Percentiles rank a stretch among this genome's conserved stretches.
phyloP scores from a whole-genome alignment of 768 basidiomycete species.

The Phylloporus rhodoxanthus region DNA sequence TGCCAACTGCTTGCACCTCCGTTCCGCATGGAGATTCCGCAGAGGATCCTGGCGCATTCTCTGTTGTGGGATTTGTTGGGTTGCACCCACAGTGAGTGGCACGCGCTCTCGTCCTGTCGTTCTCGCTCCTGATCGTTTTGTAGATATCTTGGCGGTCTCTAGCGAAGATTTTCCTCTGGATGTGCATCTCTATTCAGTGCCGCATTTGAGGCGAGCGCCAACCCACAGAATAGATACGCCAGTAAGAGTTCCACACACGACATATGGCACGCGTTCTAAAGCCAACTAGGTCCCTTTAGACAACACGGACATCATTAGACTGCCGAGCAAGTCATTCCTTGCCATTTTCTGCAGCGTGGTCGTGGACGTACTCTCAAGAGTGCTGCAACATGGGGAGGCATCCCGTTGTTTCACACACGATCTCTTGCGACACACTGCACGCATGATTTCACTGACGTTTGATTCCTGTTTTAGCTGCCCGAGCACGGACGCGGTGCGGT shows the following conservation, averaged over 20 bases:
- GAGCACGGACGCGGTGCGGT: constrained; percentile 30
- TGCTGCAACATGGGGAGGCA: constrained; percentile 38
- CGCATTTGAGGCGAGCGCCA: constrained; percentile 30
- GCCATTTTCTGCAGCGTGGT: constrained; percentile 44
- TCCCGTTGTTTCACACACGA: constrained; percentile 49
- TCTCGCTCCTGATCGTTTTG: constrained; percentile 5
- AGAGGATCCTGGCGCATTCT: constrained; percentile 16
- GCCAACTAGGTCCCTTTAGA: constrained; percentile 30
- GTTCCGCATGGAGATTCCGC: constrained; percentile 15
- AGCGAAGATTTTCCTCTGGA: constrained; percentile 34
- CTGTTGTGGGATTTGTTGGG: constrained; percentile 20
- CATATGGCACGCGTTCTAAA: constrained; percentile 10
- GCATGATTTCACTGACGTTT: constrained; percentile 37
- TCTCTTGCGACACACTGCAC: constrained; percentile 37
- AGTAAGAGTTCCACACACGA: constrained; percentile 21
- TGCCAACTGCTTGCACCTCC: constrained; percentile 28
- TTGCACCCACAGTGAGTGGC: constrained; percentile 6
- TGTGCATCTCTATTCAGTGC: constrained; percentile 38
- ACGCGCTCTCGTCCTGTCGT: not conserved
- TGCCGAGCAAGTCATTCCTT: constrained; percentile 38
- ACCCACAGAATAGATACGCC: constrained; percentile 29
- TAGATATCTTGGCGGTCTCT: constrained; percentile 33
- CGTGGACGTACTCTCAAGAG: constrained; percentile 38
- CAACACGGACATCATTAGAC: constrained; percentile 31
- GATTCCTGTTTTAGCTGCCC: constrained; percentile 38